Conservation (phyloP, 768 basidiomycete genomes). For the Lentinula lateritia region DNA sequence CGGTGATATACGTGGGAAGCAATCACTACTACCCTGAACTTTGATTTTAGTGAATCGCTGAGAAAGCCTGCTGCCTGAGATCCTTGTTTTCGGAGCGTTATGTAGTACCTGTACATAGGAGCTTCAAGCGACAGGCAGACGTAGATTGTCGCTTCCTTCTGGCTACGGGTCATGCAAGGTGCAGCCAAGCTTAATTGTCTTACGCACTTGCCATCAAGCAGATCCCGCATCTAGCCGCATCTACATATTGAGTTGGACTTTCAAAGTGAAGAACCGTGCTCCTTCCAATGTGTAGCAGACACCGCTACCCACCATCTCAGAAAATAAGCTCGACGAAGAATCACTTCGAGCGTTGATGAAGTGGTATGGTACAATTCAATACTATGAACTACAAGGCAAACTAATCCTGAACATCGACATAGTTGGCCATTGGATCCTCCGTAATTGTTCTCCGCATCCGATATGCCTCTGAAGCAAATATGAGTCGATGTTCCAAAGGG, state of each 20-base stretch:
- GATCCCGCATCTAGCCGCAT: too few species aligned
- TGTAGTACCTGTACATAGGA: too few species aligned
- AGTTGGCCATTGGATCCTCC: constrained; percentile 93
- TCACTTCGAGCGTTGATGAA: constrained; percentile 10
- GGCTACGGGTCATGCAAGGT: too few species aligned
- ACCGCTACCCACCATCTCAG: constrained; percentile 35
- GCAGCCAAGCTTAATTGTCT: too few species aligned
- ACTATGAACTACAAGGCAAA: not conserved
- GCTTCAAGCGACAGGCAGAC: too few species aligned
- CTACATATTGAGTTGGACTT: too few species aligned
- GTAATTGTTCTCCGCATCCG: constrained; percentile 65
- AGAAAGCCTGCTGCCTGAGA: too few species aligned
- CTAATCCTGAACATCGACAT: constrained; percentile 56
- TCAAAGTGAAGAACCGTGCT: not conserved
- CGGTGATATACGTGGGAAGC: not conserved
- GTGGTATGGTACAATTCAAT: not conserved
- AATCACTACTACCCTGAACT: not conserved
- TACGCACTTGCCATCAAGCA: too few species aligned
- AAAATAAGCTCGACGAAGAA: constrained; percentile 9
- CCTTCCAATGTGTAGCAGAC: constrained; percentile 19
- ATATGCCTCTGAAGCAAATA: constrained; percentile 71
- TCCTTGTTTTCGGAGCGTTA: too few species aligned
- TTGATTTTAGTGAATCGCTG: too few species aligned
- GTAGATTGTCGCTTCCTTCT: too few species aligned
- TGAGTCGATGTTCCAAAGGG: constrained; percentile 11